Evolutionary conservation across 441 rosid species (phyloP).

Genomic region (Euphorbia celastroides): DNA sequence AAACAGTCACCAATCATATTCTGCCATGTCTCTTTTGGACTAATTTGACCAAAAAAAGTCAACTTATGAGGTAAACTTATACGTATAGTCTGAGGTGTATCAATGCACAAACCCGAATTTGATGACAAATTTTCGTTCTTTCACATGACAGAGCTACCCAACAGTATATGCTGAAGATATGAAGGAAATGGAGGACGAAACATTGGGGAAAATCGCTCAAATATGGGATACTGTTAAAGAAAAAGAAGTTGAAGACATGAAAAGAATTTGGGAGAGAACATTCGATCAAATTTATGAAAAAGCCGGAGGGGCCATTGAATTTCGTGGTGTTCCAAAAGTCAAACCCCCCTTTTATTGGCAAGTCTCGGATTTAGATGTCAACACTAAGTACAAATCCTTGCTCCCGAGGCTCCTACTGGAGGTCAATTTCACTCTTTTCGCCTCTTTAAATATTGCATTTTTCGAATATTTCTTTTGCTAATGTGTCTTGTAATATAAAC

Average conservation of each 20-base stretch:
- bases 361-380: conserved; percentile 55
- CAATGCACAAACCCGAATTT: not conserved
- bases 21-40: not conserved
- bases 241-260: conserved; percentile 47
- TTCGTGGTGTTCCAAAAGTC: conserved; percentile 22
- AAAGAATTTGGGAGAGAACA: conserved; percentile 49
- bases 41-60: not conserved
- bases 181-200: conserved; percentile 44
- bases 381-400: conserved; percentile 66
- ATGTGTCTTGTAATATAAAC: not conserved
- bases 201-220: conserved; percentile 36
- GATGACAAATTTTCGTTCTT: not conserved
- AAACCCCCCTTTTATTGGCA: conserved; percentile 54
- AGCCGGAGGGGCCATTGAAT: conserved; percentile 60
- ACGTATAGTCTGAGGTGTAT: not conserved
- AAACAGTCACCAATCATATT: not conserved
- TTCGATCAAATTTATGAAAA: conserved; percentile 79
- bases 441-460: too few relatives aligned
- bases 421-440: conserved; percentile 27
- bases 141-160: conserved; percentile 60
- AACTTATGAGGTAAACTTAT: not conserved
- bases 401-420: conserved; percentile 70
- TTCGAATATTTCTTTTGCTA: too few relatives aligned
- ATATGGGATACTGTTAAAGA: conserved; percentile 44
- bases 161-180: conserved; percentile 61